phyloP scores from a whole-genome alignment of 2,329 filamentous ascomycete species.

The Scedosporium minutisporum region DNA sequence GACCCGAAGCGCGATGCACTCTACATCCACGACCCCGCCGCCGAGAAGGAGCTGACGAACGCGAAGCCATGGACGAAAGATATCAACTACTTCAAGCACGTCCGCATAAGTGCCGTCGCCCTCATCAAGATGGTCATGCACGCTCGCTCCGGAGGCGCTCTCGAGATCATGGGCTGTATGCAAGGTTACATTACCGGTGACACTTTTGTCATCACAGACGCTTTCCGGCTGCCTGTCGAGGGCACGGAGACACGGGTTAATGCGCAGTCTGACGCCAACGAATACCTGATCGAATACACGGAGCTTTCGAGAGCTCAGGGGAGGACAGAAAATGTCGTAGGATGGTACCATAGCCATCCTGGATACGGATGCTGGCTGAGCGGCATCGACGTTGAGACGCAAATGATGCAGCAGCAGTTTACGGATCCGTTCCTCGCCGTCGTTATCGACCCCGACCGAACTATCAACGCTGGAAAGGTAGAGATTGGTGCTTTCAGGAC shows the following conservation, averaged over 20 bases:
- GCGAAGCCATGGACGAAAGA: constrained; percentile 68
- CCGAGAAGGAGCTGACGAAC: constrained; percentile 56
- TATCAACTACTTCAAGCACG: constrained; percentile 81
- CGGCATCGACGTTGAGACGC: constrained; percentile 88
- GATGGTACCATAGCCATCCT: constrained; percentile 97
- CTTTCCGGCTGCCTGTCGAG: constrained; percentile 87
- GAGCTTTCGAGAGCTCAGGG: constrained; percentile 65
- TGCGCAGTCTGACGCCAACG: constrained; percentile 88
- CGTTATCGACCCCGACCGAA: constrained; percentile 92
- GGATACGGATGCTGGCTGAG: constrained; percentile 98
- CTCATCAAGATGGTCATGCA: constrained; percentile 99
- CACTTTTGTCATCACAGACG: constrained; percentile 85
- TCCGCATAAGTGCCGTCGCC: constrained; percentile 87
- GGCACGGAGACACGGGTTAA: constrained; percentile 98
- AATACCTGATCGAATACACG: constrained; percentile 89
- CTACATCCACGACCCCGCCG: constrained; percentile 66
- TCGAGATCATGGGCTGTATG: constrained; percentile 98
- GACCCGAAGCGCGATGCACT: constrained; percentile 84
- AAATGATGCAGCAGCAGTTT: constrained; percentile 74
- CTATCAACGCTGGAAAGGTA: constrained; percentile 87
- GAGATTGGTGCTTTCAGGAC: constrained; percentile 97
- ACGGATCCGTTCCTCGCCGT: constrained; percentile 90
- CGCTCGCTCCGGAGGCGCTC: constrained; percentile 80
- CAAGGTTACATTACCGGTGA: constrained; percentile 83
- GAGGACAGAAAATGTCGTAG: constrained; percentile 81